Evolutionary conservation across 176 grass and related monocot genomes (phyloP).

Genomic region (Aegilops umbellulata): DNA sequence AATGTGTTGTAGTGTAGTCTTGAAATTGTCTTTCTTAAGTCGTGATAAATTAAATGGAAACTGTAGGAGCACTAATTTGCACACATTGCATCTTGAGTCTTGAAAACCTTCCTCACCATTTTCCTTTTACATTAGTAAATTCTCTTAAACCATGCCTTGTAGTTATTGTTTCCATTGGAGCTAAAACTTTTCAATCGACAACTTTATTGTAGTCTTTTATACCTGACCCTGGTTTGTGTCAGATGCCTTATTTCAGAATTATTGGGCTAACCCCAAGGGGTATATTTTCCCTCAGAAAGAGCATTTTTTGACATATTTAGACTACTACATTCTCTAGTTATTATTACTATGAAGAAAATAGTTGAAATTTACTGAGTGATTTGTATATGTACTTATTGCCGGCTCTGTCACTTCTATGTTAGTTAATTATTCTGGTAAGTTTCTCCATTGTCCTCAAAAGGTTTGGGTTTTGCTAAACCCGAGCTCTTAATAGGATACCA

Average conservation of each 20-base stretch:
- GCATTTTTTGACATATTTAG: background rate
- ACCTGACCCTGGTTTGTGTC: background rate
- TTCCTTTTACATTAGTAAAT: background rate
- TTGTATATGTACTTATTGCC: background rate
- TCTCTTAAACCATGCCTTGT: background rate
- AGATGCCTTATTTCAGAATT: background rate
- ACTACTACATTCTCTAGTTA: background rate
- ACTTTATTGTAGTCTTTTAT: background rate
- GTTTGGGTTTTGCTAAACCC: background rate
- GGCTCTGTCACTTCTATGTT: background rate
- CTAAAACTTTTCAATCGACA: background rate
- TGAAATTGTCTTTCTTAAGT: background rate
- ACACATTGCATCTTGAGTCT: background rate
- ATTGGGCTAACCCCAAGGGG: background rate
- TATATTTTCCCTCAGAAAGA: background rate
- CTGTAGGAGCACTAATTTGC: background rate
- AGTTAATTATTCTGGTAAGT: background rate
- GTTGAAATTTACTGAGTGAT: background rate
- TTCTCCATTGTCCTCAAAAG: background rate
- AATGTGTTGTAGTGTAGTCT: background rate
- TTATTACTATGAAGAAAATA: background rate
- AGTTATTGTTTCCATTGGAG: background rate
- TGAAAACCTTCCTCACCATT: background rate
- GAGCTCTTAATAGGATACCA: background rate
- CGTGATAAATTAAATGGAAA: background rate